Evolutionary conservation across 495 filamentous ascomycete genomes (phyloP).

Genomic region (Rostrohypoxylon terebratum): DNA sequence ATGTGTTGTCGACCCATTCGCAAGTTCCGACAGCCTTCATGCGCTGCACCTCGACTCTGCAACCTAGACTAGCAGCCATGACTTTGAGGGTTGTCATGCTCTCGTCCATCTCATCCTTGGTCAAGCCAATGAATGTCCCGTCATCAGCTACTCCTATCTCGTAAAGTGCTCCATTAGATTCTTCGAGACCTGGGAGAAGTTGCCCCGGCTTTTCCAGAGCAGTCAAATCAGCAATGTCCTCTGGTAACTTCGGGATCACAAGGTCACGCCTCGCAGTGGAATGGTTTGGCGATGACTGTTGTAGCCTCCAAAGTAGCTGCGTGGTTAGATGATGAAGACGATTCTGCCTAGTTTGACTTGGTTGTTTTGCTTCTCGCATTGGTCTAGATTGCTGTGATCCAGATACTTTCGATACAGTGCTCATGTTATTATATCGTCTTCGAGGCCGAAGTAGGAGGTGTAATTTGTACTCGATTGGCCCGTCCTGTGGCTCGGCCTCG

Average conservation of each 20-base stretch:
- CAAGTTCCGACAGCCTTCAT: constrained; percentile 89
- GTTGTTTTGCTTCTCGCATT: constrained; percentile 69
- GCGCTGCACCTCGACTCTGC: constrained; percentile 83
- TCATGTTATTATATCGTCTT: constrained; percentile 73
- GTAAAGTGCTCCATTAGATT: constrained; percentile 91
- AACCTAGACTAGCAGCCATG: constrained; percentile 94
- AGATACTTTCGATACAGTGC: constrained; percentile 54
- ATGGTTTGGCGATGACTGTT: constrained; percentile 94
- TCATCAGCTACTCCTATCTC: constrained; percentile 98
- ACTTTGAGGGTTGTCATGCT: constrained; percentile 82
- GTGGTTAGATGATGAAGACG: constrained; percentile 92
- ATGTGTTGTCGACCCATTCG: constrained; percentile 72
- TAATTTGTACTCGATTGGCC: constrained; percentile 95
- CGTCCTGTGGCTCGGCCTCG: constrained; percentile 91
- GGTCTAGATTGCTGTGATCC: constrained; percentile 70
- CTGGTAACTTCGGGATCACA: constrained; percentile 78
- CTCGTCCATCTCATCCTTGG: constrained; percentile 90
- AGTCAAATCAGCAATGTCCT: constrained; percentile 65
- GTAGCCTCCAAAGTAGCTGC: constrained; percentile 92
- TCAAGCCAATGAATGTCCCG: constrained; percentile 90
- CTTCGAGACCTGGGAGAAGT: constrained; percentile 84
- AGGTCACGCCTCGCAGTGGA: constrained; percentile 73
- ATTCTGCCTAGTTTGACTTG: constrained; percentile 69
- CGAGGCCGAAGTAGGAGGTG: constrained; percentile 88
- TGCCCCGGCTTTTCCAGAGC: constrained; percentile 69